Conservation (phyloP, 2,329 filamentous ascomycete genomes). For the Diplodia seriata region DNA sequence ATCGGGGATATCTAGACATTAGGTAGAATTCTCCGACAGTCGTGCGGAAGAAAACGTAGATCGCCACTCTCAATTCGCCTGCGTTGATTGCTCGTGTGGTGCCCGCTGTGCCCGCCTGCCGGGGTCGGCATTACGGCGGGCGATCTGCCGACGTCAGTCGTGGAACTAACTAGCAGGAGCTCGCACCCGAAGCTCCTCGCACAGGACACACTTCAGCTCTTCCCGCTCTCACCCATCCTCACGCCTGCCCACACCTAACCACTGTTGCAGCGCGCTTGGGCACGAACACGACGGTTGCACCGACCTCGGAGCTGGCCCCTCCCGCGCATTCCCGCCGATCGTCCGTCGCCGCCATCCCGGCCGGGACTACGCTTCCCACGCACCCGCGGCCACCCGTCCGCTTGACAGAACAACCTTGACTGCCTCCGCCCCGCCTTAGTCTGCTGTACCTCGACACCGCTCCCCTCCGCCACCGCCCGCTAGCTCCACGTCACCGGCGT, state of each 20-base stretch:
- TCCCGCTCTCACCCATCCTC: background rate
- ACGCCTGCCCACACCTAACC: background rate
- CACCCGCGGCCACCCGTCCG: constrained; percentile 19
- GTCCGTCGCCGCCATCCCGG: constrained; percentile 4
- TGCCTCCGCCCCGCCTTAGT: constrained; percentile 16
- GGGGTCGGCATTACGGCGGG: constrained; percentile 1
- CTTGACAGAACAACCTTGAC: constrained; percentile 16
- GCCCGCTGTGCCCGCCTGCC: background rate
- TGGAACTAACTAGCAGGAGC: background rate
- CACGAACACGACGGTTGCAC: constrained; percentile 14
- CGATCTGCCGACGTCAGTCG: constrained; percentile 16
- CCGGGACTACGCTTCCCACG: constrained; percentile 4
- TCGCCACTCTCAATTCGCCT: constrained; percentile 2
- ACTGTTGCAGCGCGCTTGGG: no score
- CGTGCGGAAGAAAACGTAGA: constrained; percentile 6
- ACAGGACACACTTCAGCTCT: constrained; percentile 8
- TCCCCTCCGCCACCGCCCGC: constrained; percentile 1
- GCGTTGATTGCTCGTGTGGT: background rate
- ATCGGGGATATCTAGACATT: background rate
- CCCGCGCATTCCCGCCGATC: constrained; percentile 8
- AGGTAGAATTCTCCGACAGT: background rate
- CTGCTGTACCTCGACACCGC: constrained; percentile 8
- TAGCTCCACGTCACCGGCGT: constrained; percentile 32
- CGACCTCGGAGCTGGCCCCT: background rate
- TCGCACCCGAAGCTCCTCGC: background rate